These are phyloP conservation scores for Candida quercuum DNA, from an alignment of 805 yeast genomes.

Conservation along the genomic window DNA sequence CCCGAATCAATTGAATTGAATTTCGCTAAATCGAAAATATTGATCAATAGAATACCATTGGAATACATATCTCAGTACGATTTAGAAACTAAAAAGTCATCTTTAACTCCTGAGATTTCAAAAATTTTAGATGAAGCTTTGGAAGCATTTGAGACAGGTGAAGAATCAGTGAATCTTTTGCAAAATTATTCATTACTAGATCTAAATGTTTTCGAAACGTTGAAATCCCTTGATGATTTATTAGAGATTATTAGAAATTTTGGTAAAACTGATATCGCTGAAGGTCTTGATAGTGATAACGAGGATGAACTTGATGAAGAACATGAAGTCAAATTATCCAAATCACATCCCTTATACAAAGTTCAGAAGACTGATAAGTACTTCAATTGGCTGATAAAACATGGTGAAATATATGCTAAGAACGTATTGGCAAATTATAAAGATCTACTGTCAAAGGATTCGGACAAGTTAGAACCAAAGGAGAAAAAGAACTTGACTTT, in stretches of 20 bases:
- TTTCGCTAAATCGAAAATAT: slow-evolving; percentile 50
- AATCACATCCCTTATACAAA: slow-evolving; percentile 52
- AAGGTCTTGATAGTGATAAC: slow-evolving; percentile 54
- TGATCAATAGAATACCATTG: slow-evolving; percentile 54
- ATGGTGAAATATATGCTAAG: slow-evolving; percentile 21
- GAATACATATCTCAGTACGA: slow-evolving; percentile 49
- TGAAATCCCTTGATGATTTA: slow-evolving; percentile 60
- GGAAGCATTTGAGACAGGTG: slow-evolving; percentile 39
- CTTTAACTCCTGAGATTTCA: slow-evolving; percentile 27
- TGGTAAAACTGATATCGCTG: slow-evolving; percentile 49
- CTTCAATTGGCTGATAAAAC: slow-evolving; percentile 41
- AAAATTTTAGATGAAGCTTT: slow-evolving; percentile 42
- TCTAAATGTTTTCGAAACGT: slow-evolving; percentile 41
- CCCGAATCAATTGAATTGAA: slow-evolving; percentile 41
- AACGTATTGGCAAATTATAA: slow-evolving; percentile 12
- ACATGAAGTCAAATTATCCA: slow-evolving; percentile 31
- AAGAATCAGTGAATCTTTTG: slow-evolving; percentile 20
- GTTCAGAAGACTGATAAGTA: slow-evolving; percentile 36
- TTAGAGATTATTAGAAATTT: slow-evolving; percentile 63
- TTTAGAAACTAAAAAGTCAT: slow-evolving; percentile 29
- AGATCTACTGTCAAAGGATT: slow-evolving; percentile 7
- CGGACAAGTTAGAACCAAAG: slow-evolving; percentile 11
- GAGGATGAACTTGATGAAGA: slow-evolving; percentile 37
- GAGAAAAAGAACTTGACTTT: slow-evolving; percentile 21
- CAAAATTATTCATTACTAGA: slow-evolving; percentile 29